Percentiles rank a stretch among this genome's conserved stretches.
These are phyloP conservation scores for Hymenoscyphus fraxineus DNA, from an alignment of 2,329 filamentous ascomycete species.

Conservation along the genomic window DNA sequence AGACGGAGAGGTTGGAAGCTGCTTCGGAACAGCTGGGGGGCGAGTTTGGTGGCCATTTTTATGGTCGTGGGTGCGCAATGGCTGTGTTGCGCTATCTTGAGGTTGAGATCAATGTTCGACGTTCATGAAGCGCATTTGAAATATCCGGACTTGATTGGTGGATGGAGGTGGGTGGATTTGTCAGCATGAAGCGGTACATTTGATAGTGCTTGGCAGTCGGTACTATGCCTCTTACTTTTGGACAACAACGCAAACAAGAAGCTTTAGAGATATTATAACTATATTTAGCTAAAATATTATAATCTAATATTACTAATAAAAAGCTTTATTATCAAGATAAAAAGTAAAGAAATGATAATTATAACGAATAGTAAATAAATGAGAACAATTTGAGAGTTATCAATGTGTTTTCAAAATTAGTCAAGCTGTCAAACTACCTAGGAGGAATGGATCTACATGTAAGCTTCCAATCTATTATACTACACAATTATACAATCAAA, in stretches of 20 bases:
- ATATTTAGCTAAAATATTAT: too few species aligned
- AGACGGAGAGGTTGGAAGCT: constrained; percentile 61
- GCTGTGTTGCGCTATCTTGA: constrained; percentile 20
- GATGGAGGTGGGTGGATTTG: neutral
- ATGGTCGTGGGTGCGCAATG: constrained; percentile 33
- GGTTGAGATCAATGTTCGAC: constrained; percentile 16
- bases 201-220: neutral
- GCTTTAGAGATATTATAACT: too few species aligned
- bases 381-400: too few species aligned
- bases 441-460: too few species aligned
- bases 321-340: too few species aligned
- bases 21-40: constrained; percentile 68
- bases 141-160: constrained; percentile 22
- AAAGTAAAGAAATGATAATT: too few species aligned
- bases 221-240: too few species aligned
- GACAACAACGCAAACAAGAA: too few species aligned
- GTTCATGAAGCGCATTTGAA: constrained; percentile 23
- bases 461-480: neutral
- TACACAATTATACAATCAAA: neutral
- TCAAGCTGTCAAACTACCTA: too few species aligned
- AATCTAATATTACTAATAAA: too few species aligned
- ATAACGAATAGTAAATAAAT: too few species aligned
- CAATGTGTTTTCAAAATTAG: too few species aligned
- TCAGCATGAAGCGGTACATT: neutral
- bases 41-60: constrained; percentile 79